Evolutionary conservation across 164 flowering plant genomes (phyloP).

Genomic region (Amborella trichopoda): DNA sequence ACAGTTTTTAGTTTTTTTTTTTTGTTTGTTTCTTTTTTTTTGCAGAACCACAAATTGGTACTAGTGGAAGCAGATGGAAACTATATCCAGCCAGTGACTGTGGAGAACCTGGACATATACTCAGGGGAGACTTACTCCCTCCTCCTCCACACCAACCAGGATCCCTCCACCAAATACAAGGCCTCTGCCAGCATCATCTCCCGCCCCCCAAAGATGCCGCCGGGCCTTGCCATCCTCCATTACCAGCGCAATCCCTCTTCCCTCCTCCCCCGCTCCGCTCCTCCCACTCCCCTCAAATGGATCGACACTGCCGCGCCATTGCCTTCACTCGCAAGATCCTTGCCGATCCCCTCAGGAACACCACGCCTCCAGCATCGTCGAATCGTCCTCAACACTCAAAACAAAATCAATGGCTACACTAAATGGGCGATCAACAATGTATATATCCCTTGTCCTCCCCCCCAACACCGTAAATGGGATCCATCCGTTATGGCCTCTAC

Average conservation of each 20-base stretch:
- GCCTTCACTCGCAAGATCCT: constrained; percentile 35
- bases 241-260: constrained; percentile 41
- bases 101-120: constrained; percentile 56
- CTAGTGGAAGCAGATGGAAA: constrained; percentile 98
- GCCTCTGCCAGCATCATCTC: constrained; percentile 48
- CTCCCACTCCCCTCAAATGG: constrained; percentile 65
- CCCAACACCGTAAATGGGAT: constrained; percentile 68
- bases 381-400: constrained; percentile 76
- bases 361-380: constrained; percentile 31
- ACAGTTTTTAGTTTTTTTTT: no score
- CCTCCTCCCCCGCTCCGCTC: constrained; percentile 37
- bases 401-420: constrained; percentile 42
- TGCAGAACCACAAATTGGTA: constrained; percentile 68
- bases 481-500: constrained; percentile 33
- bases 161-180: constrained; percentile 66
- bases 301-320: constrained; percentile 45
- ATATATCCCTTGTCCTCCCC: constrained; percentile 58
- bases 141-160: constrained; percentile 51
- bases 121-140: constrained; percentile 93
- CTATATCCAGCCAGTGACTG: constrained; percentile 53
- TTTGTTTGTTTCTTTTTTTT: no score
- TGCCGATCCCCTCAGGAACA: constrained; percentile 24
- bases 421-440: constrained; percentile 87
- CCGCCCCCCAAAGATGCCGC: constrained; percentile 56
- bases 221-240: constrained; percentile 57